phyloP scores from a whole-genome alignment of 2,329 filamentous ascomycete species.

The Rhinocladiella mackenziei region DNA sequence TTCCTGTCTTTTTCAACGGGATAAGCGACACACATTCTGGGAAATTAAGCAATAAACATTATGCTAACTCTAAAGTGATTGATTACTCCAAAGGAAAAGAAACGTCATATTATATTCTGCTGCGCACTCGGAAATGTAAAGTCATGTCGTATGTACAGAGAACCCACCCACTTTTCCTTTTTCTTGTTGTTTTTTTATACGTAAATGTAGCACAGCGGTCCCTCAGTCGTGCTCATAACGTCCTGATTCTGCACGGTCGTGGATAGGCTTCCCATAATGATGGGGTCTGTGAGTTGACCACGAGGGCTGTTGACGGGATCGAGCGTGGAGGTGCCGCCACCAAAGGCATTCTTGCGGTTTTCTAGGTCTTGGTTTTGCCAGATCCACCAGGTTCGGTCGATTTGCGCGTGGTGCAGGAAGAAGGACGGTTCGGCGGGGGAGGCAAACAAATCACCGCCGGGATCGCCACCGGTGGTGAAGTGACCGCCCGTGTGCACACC shows the following conservation, averaged over 20 bases:
- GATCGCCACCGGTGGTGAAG: conserved; percentile 26
- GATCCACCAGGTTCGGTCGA: conserved; percentile 24
- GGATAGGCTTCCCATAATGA: conserved; percentile 16
- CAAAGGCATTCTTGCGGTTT: conserved; percentile 16
- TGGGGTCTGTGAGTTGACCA: conserved; percentile 21
- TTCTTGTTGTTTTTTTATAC: conserved; percentile 14
- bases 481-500: conserved; percentile 24
- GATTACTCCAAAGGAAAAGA: no score
- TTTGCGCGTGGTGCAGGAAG: conserved; percentile 25
- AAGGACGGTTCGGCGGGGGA: conserved; percentile 23
- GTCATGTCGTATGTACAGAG: no score
- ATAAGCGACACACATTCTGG: no score
- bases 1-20: no score
- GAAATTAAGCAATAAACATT: no score
- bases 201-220: conserved; percentile 28
- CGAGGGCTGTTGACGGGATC: conserved; percentile 19
- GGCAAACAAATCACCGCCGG: conserved; percentile 24
- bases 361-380: conserved; percentile 25
- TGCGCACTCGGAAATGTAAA: no score
- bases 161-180: no score
- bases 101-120: no score
- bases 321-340: conserved; percentile 20
- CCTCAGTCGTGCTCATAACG: conserved; percentile 24
- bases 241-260: conserved; percentile 16
- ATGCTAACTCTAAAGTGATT: no score